Evolutionary conservation across 2,329 filamentous ascomycete genomes (phyloP).

Genomic region (Lasiodiplodia sp.): DNA sequence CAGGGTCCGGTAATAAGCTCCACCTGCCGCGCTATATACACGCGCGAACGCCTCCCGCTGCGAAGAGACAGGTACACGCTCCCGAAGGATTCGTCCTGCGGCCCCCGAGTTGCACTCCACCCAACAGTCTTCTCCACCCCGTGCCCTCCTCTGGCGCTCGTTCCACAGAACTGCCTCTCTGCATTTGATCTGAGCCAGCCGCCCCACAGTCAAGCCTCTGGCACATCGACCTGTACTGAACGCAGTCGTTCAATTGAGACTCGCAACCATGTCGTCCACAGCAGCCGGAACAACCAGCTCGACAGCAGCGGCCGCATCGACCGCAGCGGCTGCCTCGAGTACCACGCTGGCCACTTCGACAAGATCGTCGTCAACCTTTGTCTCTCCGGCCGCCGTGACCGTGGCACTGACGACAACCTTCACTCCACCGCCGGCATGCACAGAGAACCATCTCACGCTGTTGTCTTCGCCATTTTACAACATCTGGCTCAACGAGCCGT

Average conservation of each 20-base stretch:
- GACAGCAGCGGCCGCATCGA: neutral
- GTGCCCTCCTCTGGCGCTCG: neutral
- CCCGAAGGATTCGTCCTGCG: slow-evolving; percentile 15
- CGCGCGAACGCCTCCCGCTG: slow-evolving; percentile 14
- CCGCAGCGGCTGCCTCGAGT: neutral
- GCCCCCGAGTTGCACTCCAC: neutral
- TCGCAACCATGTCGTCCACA: slow-evolving; percentile 5
- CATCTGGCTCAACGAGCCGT: slow-evolving; percentile 40
- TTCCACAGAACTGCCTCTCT: neutral
- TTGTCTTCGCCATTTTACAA: slow-evolving; percentile 36
- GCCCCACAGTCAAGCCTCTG: slow-evolving; percentile 1
- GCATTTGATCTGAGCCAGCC: neutral
- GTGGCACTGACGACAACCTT: slow-evolving; percentile 38
- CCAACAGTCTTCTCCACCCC: neutral
- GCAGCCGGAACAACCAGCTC: neutral
- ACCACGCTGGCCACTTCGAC: slow-evolving; percentile 22
- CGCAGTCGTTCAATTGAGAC: neutral
- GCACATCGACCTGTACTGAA: neutral
- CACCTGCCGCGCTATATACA: slow-evolving; percentile 17
- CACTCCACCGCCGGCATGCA: slow-evolving; percentile 38
- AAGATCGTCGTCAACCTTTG: neutral
- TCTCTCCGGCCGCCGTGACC: neutral
- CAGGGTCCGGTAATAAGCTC: neutral
- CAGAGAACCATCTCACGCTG: slow-evolving; percentile 36
- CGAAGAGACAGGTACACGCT: neutral